These are phyloP conservation scores for Basidioascus undulatus DNA, from an alignment of 768 basidiomycete genomes.

Conservation along the genomic window DNA sequence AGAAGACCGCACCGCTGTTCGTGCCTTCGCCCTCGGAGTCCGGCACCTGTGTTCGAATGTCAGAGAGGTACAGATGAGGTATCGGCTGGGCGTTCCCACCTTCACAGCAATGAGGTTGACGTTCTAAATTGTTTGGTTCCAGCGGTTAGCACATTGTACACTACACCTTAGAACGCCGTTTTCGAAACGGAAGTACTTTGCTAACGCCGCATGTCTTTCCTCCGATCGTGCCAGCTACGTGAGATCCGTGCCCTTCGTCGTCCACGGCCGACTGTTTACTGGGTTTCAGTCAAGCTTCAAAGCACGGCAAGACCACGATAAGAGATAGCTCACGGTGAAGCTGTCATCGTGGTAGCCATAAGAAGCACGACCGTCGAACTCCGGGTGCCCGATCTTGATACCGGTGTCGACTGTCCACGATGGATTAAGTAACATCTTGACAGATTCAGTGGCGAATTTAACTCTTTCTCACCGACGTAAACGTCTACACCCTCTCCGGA, in stretches of 20 bases:
- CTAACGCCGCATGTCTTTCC: background rate
- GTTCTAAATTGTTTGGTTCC: conserved; percentile 12
- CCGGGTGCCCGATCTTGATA: conserved; percentile 1
- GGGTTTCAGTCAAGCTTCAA: background rate
- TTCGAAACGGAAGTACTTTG: background rate
- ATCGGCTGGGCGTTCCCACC: background rate
- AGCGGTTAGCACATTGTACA: conserved; percentile 3
- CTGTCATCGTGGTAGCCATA: too few relatives aligned
- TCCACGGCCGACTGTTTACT: background rate
- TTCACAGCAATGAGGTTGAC: conserved; percentile 6
- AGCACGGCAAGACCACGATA: background rate
- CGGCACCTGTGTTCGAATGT: conserved; percentile 1
- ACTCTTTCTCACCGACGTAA: too few relatives aligned
- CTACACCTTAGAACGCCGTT: too few relatives aligned
- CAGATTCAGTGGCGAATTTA: too few relatives aligned
- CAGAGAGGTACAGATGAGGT: background rate
- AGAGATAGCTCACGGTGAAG: background rate
- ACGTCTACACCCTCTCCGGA: conserved; percentile 2
- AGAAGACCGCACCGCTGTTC: too few relatives aligned
- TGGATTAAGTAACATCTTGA: too few relatives aligned
- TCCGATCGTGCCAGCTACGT: background rate
- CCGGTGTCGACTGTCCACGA: conserved; percentile 8
- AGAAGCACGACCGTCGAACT: conserved; percentile 3
- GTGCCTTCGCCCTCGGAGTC: too few relatives aligned
- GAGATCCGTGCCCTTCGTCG: conserved; percentile 7